phyloP scores from a whole-genome alignment of 2,329 filamentous ascomycete genomes.

The Exophiala phaeomuriformis region DNA sequence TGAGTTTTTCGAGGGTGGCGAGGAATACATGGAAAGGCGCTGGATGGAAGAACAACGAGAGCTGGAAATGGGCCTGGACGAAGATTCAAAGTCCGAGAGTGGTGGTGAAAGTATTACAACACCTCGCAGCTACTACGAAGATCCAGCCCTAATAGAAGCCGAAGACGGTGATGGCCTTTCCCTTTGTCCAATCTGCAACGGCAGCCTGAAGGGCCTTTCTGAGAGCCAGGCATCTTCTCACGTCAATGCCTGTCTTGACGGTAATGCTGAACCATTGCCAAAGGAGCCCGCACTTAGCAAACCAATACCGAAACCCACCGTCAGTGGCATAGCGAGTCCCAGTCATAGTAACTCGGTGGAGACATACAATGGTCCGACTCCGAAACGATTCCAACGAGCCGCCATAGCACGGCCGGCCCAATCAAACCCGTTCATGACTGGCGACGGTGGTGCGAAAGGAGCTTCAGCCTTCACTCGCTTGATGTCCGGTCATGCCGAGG shows the following conservation, averaged over 20 bases:
- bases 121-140: constrained; percentile 20
- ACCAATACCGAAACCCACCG: background rate
- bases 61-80: constrained; percentile 39
- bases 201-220: constrained; percentile 53
- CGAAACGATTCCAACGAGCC: constrained; percentile 59
- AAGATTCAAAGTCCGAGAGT: constrained; percentile 50
- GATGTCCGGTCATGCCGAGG: constrained; percentile 88
- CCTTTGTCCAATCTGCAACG: constrained; percentile 71
- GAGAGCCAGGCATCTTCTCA: constrained; percentile 63
- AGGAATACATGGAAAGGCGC: constrained; percentile 58
- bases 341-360: constrained; percentile 20
- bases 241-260: constrained; percentile 89
- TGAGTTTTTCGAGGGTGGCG: constrained; percentile 53
- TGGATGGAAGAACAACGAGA: constrained; percentile 67
- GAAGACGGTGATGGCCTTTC: constrained; percentile 28
- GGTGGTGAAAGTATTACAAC: constrained; percentile 21
- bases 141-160: constrained; percentile 12
- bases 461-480: constrained; percentile 81
- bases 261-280: constrained; percentile 58
- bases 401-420: constrained; percentile 71
- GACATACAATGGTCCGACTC: constrained; percentile 33
- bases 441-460: constrained; percentile 32
- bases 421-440: constrained; percentile 64
- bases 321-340: background rate
- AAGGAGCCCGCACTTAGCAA: constrained; percentile 20